Evolutionary conservation across 257 asterid genomes (phyloP).

Genomic region (Avicennia marina): DNA sequence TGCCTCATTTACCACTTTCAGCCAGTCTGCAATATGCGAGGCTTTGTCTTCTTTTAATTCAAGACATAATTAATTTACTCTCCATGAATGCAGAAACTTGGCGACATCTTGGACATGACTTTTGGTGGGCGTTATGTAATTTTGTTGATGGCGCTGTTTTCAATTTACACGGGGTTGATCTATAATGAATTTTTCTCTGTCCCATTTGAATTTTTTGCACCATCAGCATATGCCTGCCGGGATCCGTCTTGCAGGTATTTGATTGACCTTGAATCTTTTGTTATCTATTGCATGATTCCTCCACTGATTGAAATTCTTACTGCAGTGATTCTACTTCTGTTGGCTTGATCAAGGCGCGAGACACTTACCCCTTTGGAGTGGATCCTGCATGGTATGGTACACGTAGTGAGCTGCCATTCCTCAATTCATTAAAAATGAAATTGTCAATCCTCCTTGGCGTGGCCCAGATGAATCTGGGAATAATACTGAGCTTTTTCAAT

Average conservation of each 20-base stretch:
- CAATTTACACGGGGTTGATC: conserved; percentile 93
- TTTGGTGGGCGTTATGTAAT: conserved; percentile 98
- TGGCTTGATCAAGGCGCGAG: conserved; percentile 82
- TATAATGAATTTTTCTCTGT: conserved; percentile 94
- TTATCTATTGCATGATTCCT: conserved; percentile 18
- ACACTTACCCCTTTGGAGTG: conserved; percentile 90
- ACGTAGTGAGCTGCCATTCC: conserved; percentile 93
- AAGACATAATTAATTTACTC: conserved; percentile 20
- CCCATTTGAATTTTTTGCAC: conserved; percentile 83
- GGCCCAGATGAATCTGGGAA: conserved; percentile 97
- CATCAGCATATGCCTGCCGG: conserved; percentile 85
- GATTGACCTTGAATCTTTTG: conserved; percentile 11
- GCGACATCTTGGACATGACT: conserved; percentile 96
- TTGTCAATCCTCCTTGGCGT: conserved; percentile 98
- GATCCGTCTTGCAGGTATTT: conserved; percentile 89
- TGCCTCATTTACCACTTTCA: too few relatives aligned
- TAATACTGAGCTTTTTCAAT: conserved; percentile 83
- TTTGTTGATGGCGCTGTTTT: conserved; percentile 87
- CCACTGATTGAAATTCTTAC: conserved; percentile 13
- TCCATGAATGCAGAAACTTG: conserved; percentile 79
- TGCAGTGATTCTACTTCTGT: conserved; percentile 78
- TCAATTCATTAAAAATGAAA: conserved; percentile 94
- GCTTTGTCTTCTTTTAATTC: too few relatives aligned
- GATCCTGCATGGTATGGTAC: conserved; percentile 99
- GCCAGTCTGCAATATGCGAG: too few relatives aligned